Evolutionary conservation across 208 protist species (phyloP).

Genomic region (Crithidia expoeki): DNA sequence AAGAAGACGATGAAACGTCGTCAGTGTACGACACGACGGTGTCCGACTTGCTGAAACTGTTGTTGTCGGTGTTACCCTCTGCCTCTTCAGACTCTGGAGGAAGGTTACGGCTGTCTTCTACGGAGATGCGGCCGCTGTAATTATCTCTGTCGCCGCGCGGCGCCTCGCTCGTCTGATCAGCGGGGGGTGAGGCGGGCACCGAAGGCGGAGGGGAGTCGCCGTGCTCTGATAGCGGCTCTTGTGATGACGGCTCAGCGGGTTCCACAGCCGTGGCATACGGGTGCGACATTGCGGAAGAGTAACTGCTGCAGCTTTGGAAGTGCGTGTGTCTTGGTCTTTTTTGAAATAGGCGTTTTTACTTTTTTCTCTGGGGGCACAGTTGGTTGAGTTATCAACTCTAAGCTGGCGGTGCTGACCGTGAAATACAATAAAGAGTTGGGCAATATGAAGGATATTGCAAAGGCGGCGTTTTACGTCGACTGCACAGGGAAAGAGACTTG

Average conservation of each 20-base stretch:
- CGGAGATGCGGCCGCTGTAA: not conserved
- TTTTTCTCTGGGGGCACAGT: not conserved
- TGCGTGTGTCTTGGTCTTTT: no score
- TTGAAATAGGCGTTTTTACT: no score
- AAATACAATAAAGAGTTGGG: no score
- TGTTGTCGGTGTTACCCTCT: not conserved
- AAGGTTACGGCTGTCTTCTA: conserved; percentile 9
- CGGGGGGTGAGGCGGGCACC: not conserved
- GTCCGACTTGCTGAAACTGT: conserved; percentile 16
- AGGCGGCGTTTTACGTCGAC: no score
- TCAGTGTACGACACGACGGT: conserved; percentile 18
- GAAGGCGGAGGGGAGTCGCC: not conserved
- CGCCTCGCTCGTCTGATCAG: no score
- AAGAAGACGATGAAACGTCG: conserved; percentile 19
- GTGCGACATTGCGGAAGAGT: not conserved
- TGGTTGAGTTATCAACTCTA: no score
- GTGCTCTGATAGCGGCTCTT: not conserved
- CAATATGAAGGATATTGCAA: no score
- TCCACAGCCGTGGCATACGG: not conserved
- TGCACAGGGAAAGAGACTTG: no score
- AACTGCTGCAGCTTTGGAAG: no score
- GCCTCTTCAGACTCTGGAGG: not conserved
- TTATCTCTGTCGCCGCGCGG: not conserved
- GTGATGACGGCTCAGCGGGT: not conserved
- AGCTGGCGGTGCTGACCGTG: no score